These are phyloP conservation scores for Penicillium arizonense DNA, from an alignment of 495 filamentous ascomycete species.

Conservation along the genomic window DNA sequence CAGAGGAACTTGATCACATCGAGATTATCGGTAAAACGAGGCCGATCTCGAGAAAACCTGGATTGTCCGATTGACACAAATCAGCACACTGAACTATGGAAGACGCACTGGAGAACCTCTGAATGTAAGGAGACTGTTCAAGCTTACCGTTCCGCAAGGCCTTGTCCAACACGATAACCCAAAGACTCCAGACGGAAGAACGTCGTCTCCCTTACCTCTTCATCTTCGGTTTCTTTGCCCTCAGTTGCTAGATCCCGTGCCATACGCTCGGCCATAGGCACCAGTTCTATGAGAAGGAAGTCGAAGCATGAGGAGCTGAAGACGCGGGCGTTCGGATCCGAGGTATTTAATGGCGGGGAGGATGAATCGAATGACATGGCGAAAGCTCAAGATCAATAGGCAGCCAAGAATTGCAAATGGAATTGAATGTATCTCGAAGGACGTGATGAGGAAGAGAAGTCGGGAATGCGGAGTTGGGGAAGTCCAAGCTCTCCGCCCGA, in stretches of 20 bases:
- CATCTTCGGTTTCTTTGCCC: constrained; percentile 59
- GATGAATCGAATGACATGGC: constrained; percentile 75
- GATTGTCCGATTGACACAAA: neutral
- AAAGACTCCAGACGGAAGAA: constrained; percentile 80
- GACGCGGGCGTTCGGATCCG: constrained; percentile 75
- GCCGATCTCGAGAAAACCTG: constrained; percentile 85
- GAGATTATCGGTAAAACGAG: constrained; percentile 81
- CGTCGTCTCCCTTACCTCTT: constrained; percentile 76
- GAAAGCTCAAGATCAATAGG: neutral
- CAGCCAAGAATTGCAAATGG: neutral
- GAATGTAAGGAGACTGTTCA: neutral
- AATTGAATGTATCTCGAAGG: neutral
- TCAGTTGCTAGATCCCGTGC: constrained; percentile 37
- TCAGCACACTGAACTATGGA: neutral
- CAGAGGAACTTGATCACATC: constrained; percentile 97
- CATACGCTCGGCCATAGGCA: constrained; percentile 88
- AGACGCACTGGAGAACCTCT: neutral
- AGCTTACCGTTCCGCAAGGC: constrained; percentile 83
- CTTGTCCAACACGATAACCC: constrained; percentile 91
- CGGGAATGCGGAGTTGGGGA: neutral
- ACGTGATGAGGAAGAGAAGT: neutral
- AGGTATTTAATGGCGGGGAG: constrained; percentile 62
- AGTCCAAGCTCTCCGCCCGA: neutral
- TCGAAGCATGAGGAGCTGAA: constrained; percentile 82
- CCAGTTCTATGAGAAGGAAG: constrained; percentile 92